These are phyloP conservation scores for Calonectria pseudoreteaudii DNA, from an alignment of 2,329 filamentous ascomycete species.

Conservation along the genomic window DNA sequence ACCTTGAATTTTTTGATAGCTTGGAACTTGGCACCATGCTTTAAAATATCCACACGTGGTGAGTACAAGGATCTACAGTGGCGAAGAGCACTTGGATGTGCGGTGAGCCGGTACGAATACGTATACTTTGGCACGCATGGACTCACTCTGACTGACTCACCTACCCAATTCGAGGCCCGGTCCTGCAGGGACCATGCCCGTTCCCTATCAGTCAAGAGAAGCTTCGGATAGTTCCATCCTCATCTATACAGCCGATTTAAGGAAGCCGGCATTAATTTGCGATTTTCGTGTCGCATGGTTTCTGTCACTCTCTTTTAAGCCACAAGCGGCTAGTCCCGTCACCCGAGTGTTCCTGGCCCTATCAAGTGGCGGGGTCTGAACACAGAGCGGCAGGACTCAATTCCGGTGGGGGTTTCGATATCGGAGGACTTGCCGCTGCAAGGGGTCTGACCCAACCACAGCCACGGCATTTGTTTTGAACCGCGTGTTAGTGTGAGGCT, in stretches of 20 bases:
- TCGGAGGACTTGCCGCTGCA: constrained; percentile 35
- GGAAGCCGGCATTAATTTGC: neutral
- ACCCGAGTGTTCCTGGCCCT: neutral
- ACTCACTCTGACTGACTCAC: neutral
- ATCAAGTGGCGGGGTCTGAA: constrained; percentile 20
- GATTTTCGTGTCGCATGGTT: neutral
- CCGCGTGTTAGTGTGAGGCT: constrained; percentile 11
- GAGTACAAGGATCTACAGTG: neutral
- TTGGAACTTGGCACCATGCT: constrained; percentile 23
- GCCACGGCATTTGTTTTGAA: constrained; percentile 31
- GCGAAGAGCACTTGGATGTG: neutral
- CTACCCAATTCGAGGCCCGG: neutral
- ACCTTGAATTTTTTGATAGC: constrained; percentile 42
- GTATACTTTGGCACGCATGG: neutral
- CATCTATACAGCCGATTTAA: neutral
- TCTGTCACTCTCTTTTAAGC: neutral
- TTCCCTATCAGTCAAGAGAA: neutral
- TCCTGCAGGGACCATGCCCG: neutral
- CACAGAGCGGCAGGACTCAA: neutral
- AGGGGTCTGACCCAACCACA: constrained; percentile 35
- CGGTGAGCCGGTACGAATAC: constrained; percentile 1
- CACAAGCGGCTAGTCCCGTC: neutral
- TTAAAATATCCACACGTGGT: constrained; percentile 36
- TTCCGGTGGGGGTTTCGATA: constrained; percentile 37
- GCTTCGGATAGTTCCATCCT: neutral